Conservation (phyloP, 768 basidiomycete genomes). For the Pleurotus pulmonarius region DNA sequence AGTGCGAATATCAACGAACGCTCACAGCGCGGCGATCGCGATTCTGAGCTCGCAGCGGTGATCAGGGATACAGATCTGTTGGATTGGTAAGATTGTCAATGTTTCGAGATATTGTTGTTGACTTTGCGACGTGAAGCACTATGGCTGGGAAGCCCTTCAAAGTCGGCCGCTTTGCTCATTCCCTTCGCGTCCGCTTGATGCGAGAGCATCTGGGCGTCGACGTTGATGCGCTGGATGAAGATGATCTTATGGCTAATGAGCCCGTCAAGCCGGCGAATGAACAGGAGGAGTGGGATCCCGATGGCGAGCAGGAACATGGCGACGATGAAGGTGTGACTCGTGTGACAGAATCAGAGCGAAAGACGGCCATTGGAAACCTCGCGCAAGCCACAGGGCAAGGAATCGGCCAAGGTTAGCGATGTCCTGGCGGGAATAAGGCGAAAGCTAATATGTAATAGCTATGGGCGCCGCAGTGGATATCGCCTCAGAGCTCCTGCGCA, state of each 20-base stretch:
- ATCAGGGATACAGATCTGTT: conserved; percentile 98
- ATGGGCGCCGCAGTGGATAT: conserved; percentile 35
- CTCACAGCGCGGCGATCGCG: conserved; percentile 91
- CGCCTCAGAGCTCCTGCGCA: conserved; percentile 33
- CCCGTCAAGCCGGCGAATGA: conserved; percentile 47
- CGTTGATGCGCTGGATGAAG: conserved; percentile 83
- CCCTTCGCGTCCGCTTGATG: conserved; percentile 91
- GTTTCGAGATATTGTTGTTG: background rate
- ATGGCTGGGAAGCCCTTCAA: conserved; percentile 95
- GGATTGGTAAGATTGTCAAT: conserved; percentile 55
- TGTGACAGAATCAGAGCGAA: conserved; percentile 32
- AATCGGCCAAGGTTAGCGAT: conserved; percentile 45
- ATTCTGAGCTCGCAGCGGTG: conserved; percentile 91
- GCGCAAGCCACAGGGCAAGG: conserved; percentile 33
- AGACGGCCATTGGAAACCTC: conserved; percentile 27
- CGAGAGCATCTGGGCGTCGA: conserved; percentile 94
- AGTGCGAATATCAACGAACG: conserved; percentile 98
- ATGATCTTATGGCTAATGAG: conserved; percentile 56
- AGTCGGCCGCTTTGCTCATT: conserved; percentile 97
- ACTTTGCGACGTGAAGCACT: conserved; percentile 39
- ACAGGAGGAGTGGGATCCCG: conserved; percentile 71
- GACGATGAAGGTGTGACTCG: conserved; percentile 34
- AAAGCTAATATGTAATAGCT: conserved; percentile 25
- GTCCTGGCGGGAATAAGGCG: background rate
- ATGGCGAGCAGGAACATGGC: conserved; percentile 57